Evolutionary conservation across 139 green algal genomes (phyloP).

Genomic region (Haematococcus lacustris): DNA sequence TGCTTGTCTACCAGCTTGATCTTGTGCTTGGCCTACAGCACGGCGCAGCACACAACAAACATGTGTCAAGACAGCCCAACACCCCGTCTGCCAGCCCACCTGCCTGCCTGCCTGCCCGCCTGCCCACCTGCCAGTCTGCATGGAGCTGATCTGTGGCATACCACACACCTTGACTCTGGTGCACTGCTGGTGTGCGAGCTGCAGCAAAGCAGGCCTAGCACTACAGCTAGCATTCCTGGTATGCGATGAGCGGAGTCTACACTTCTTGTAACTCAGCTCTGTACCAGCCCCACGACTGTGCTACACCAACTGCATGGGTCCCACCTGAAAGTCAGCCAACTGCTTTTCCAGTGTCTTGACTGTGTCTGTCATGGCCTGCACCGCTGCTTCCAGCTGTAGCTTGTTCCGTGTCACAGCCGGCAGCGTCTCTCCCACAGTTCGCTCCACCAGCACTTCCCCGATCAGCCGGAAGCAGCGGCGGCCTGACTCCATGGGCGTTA

Average conservation of each 20-base stretch:
- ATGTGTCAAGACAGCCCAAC: too few species aligned
- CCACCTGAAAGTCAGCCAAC: conserved; percentile 68
- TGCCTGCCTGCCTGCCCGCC: not conserved
- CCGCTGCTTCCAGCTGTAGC: conserved; percentile 19
- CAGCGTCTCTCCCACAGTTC: conserved; percentile 83
- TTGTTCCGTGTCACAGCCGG: conserved; percentile 79
- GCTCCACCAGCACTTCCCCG: conserved; percentile 91
- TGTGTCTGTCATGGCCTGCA: conserved; percentile 46
- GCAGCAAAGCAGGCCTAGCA: too few species aligned
- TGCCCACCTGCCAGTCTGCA: too few species aligned
- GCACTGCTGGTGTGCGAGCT: too few species aligned
- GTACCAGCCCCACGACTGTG: too few species aligned
- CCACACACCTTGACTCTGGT: too few species aligned
- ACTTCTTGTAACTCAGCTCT: too few species aligned
- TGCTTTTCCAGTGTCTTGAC: conserved; percentile 69
- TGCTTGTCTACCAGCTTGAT: not conserved
- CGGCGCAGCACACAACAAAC: not conserved
- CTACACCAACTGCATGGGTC: not conserved
- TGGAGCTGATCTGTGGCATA: too few species aligned
- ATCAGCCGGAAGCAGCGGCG: conserved; percentile 84
- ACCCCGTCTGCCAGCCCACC: too few species aligned
- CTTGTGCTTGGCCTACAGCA: conserved; percentile 1
- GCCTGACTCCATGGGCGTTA: conserved; percentile 70
- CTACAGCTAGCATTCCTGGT: too few species aligned
- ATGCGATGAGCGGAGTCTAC: too few species aligned